Base-by-base conservation (phyloP, 2,329 filamentous ascomycete species). In the Aureobasidium sp. region DNA sequence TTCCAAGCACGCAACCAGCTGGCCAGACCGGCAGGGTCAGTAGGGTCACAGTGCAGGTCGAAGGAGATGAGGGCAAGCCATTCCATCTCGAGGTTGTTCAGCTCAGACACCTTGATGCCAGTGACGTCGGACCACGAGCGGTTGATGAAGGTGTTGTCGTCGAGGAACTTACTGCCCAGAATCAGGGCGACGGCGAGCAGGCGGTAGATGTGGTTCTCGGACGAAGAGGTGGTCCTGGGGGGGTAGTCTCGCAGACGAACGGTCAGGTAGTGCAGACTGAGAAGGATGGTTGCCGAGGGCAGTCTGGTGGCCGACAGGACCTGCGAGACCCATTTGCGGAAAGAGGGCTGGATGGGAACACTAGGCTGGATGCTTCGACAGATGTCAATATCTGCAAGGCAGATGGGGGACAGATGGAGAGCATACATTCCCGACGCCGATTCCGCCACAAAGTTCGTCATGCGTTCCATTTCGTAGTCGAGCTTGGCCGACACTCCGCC, bases 121-220 rank as follows among this genome's bases (percentile, higher is more conserved):
- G 90, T 96, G 57, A 96, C 92, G 71, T 96, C 92, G 5, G 92
- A 90, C 92, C 92, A 96, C 1, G 92, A 96, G 60, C 90, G 88
- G 77, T 96, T 96, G 80, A 96, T 92, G 75, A 96, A 96, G 6
- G 92, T 96, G 76, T 96, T 96, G 79, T 96, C 92, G 69, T 96
- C 92, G 66, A 96, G 79, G 69, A 96, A 96, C 77, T 96, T 96
- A 84, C 90, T 95, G 62, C 90, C 92, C 57, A 96, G 80, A 55
- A 96, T 82, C 61, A 96, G 78, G 8, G 88, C 85, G 38, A 93
- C 88, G 7, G 91, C 95, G 65, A 96, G 81, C 77, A 95, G 87
- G 63, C 90, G 88, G 81, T 93, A 95, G 59, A 95, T 82, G 70
- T 94, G 86, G 45, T 87, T 87, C 59, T 82, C 79, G 29, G 78